Evolutionary conservation across 2,329 filamentous ascomycete species (phyloP), one percentile per base, ranked within the genome.

Genomic region (Colletotrichum spaethianum): DNA sequence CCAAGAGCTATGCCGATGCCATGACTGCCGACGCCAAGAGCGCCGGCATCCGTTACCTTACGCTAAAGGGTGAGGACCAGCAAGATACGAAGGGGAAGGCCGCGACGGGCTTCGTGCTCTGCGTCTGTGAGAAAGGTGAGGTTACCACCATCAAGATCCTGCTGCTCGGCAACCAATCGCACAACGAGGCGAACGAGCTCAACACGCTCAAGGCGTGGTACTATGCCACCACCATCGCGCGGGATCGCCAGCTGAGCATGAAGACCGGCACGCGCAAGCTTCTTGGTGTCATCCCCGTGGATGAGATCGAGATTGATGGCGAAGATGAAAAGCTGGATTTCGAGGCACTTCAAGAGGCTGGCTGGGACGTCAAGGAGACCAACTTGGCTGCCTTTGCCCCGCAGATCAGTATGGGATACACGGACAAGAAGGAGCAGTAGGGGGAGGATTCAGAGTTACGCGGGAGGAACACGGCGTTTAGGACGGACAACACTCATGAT

Each of bases 1-100:
- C 84, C 0, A 72, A 75, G 8, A 84, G 78, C 70, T 89, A 87
- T 72, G 80, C 79, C 44, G 80, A 85, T 46, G 67, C 70, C 18
- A 57, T 73, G 40, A 18, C 26, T 9, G 46, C n/a, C 12, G 56
- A 55, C 23, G 36, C 26, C 61, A 63, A 63, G 48, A 55, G 48
- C 40, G 42, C 38, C 20, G 55, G 26, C 48, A 40, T 44, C 61
- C 48, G 50, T 33, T 44, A n/a, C 36, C 18, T 63, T 18, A 44
- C 36, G 14, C 38, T 53, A 36, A 63, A 28, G 60, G 4, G 23
- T 12, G 4, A 40, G n/a, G 60, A 18, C 16, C 36, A 38, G 40
- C n/a, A 36, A 4, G 31, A n/a, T 8, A 31, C 36, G 20, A 14
- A 33, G n/a, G 26, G 5, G 26, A 59, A 46, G 36, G 18, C 14